These are phyloP conservation scores for Candida oleophila DNA, from an alignment of 805 yeast species.

Conservation along the genomic window DNA sequence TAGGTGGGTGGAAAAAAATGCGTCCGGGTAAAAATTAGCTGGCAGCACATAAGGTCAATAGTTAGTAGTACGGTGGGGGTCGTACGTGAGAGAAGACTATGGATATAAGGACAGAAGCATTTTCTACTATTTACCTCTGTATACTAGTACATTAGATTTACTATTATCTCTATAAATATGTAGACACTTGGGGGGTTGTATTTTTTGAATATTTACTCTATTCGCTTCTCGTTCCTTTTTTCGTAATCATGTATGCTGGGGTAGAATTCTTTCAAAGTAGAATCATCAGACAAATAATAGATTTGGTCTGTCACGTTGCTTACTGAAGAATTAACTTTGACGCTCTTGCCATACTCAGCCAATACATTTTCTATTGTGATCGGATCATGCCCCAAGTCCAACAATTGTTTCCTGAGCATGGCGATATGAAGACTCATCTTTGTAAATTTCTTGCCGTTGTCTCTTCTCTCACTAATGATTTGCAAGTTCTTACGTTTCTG, in stretches of 20 bases:
- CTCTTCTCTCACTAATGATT: constrained; percentile 51
- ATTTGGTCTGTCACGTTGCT: constrained; percentile 53
- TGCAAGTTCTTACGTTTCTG: constrained; percentile 53
- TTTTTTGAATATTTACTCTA: neutral
- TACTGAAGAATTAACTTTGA: constrained; percentile 56
- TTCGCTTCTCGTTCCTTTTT: constrained; percentile 3
- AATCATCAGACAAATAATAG: constrained; percentile 60
- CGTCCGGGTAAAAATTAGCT: neutral
- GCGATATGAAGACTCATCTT: constrained; percentile 70
- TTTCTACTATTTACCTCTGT: no score
- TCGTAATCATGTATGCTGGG: constrained; percentile 67
- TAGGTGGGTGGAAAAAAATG: neutral
- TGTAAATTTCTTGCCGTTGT: constrained; percentile 46
- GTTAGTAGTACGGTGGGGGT: no score
- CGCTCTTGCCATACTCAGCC: constrained; percentile 55
- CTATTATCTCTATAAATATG: no score
- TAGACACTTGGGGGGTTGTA: neutral
- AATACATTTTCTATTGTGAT: constrained; percentile 52
- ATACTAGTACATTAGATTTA: no score
- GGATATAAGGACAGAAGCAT: no score
- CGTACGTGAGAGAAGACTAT: no score
- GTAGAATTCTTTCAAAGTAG: constrained; percentile 44
- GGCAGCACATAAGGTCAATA: no score
- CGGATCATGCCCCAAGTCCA: constrained; percentile 59
- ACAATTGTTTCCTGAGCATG: constrained; percentile 57